Base-by-base conservation (phyloP, 805 yeast species). In the Jamesozyma piceae region DNA sequence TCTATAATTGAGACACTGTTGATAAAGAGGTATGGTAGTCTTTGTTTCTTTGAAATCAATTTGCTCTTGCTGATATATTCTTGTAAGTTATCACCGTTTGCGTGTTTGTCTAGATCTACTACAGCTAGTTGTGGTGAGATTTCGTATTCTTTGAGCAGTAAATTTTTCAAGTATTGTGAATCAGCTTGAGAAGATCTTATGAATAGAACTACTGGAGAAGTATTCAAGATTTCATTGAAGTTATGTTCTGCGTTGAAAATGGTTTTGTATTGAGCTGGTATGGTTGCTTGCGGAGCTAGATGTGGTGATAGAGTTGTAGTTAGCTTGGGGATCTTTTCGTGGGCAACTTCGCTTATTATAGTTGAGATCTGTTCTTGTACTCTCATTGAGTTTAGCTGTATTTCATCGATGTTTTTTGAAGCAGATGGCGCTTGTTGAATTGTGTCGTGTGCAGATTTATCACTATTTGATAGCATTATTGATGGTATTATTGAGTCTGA, bases 51-150 rank as follows among this genome's bases (percentile, higher is more conserved):
- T 11, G 31, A 14, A 21, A 29, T 13, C 15, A 41, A 13, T 37
- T 47, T 47, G 15, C 45, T 40, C 15, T 37, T 29, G 18, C 33
- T 35, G 42, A 88, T 71, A 58, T 80, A 81, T 17, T 69, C 72
- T 62, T 87, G 95, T 48, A 89, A 69, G 49, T 72, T 78, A 3
- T 65, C 57, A 2, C 96, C 96, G 57, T 84, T 71, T 33, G 71
- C 68, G 60, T 87, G 95, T 54, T 70, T 72, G 61, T 88, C 95
- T 39, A 88, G 68, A 58, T 89, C 97, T 13, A 88, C 87, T 41
- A 83, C 69, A 4, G 72, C 62, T 1, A 88, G 86, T 35, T 71
- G 68, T 2, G 97, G 97, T 3, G 73, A 72, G 43, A 88, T 74
- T 44, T 74, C 75, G 63, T 86, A 86, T 51, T 76, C 75, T 18